Evolutionary conservation across 2,329 filamentous ascomycete genomes (phyloP).

Genomic region (Fusarium floridanum): DNA sequence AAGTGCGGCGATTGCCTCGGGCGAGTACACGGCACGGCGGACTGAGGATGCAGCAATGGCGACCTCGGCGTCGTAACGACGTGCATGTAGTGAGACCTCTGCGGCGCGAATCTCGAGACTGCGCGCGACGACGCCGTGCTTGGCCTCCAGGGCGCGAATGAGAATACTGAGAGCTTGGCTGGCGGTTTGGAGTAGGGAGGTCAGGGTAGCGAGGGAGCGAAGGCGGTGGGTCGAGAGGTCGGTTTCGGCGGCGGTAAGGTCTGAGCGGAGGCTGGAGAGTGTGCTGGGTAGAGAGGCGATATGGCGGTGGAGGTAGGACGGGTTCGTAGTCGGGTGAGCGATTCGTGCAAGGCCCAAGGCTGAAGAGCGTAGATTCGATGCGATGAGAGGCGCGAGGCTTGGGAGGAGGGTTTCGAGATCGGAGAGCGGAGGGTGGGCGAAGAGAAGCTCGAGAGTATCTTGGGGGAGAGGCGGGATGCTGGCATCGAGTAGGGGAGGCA

Average conservation of each 20-base stretch:
- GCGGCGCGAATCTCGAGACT: slow-evolving; percentile 65
- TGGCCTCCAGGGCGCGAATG: slow-evolving; percentile 65
- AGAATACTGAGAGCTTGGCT: slow-evolving; percentile 57
- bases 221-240: slow-evolving; percentile 57
- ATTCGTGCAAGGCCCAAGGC: slow-evolving; percentile 64
- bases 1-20: slow-evolving; percentile 58
- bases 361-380: slow-evolving; percentile 61
- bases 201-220: slow-evolving; percentile 53
- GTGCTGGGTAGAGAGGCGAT: slow-evolving; percentile 63
- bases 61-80: slow-evolving; percentile 56
- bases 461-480: slow-evolving; percentile 51
- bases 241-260: slow-evolving; percentile 48
- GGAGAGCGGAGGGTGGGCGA: slow-evolving; percentile 64
- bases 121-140: slow-evolving; percentile 66
- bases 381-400: slow-evolving; percentile 61
- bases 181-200: slow-evolving; percentile 56
- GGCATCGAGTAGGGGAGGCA: slow-evolving; percentile 62
- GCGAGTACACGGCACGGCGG: slow-evolving; percentile 59
- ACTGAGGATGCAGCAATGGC: slow-evolving; percentile 52
- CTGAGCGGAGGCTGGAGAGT: slow-evolving; percentile 53
- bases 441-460: slow-evolving; percentile 57
- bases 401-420: slow-evolving; percentile 63
- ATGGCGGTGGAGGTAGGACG: slow-evolving; percentile 69
- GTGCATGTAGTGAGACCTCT: slow-evolving; percentile 59
- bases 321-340: slow-evolving; percentile 63